Evolutionary conservation across 78 protist species (phyloP), one percentile per base, ranked within the genome.

Genomic region (Polysphondylium violaceum): DNA sequence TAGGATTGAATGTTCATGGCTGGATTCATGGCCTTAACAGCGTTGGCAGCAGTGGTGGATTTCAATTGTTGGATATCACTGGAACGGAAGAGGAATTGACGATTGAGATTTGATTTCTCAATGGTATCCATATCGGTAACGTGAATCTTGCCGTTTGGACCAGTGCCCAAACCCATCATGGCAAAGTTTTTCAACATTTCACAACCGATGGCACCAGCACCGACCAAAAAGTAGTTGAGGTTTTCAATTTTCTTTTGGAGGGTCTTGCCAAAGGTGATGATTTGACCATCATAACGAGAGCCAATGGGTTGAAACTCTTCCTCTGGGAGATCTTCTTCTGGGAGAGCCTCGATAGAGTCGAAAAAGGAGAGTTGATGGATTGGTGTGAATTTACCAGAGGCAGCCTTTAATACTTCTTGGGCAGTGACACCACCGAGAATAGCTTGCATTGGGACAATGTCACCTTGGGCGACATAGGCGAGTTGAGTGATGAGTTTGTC

Each of bases 161-260:
- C 98, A 17, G 88, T 33, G 6, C 93, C 97, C 6, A 97, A 35
- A 56, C 99, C 99, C 96, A 97, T 94, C 92, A 96, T 29, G 21
- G 99, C 98, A 38, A 87, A 93, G 90, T 74, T 83, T 92, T 99
- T 99, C 68, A 98, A 64, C 79, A 96, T 44, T 88, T 99, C 99
- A 85, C 99, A 99, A 27, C 99, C 99, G 8, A 72, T 94, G 4
- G 99, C 99, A 19, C 99, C 99, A 1, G 99, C 97, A 35, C 99
- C 99, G 16, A 99, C 99, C 16, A 77, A 53, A 36, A 98, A 96
- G 88, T 86, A 91, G 31, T 65, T 83, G 27, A 75, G 88, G 25
- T 78, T 31, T 21, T 21, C 59, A 61, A 97, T 47, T 55, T 36
- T 1, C 25, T 35, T 64, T 83, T 79, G 94, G 25, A 71, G 11